phyloP scores from a whole-genome alignment of 2,329 filamentous ascomycete species.

The Diaporthe vaccinii region DNA sequence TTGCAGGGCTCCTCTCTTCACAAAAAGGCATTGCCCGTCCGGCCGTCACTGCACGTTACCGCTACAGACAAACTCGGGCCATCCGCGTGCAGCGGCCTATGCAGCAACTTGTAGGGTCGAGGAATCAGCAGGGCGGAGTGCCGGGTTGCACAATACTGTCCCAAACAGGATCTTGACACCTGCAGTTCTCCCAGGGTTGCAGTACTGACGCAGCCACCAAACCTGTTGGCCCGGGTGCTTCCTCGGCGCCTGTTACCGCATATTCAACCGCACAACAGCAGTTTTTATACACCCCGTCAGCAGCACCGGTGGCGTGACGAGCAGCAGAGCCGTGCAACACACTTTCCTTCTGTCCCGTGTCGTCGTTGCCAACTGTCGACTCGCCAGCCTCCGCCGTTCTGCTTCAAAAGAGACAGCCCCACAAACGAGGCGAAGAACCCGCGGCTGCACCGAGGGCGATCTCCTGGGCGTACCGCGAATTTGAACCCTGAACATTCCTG shows the following conservation, averaged over 20 bases:
- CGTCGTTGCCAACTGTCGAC: conserved; percentile 2
- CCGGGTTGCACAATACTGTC: conserved; percentile 30
- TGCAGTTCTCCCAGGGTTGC: conserved; percentile 28
- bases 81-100: neutral
- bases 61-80: neutral
- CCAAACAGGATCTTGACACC: conserved; percentile 36
- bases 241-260: conserved; percentile 26
- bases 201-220: conserved; percentile 33
- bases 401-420: conserved; percentile 6
- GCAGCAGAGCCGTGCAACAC: conserved; percentile 1
- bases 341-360: conserved; percentile 14
- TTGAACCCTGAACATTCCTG: conserved; percentile 5
- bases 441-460: conserved; percentile 5
- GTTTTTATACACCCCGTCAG: conserved; percentile 18
- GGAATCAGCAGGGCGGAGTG: conserved; percentile 25
- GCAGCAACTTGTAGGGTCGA: neutral
- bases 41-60: neutral
- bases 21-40: conserved; percentile 12
- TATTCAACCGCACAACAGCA: conserved; percentile 31
- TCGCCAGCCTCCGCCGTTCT: conserved; percentile 7
- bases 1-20: conserved; percentile 14
- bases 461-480: conserved; percentile 19
- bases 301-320: conserved; percentile 30
- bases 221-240: conserved; percentile 8
- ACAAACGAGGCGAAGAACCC: conserved; percentile 10